phyloP scores from a whole-genome alignment of 495 filamentous ascomycete genomes.

The Immersiella caudata region DNA sequence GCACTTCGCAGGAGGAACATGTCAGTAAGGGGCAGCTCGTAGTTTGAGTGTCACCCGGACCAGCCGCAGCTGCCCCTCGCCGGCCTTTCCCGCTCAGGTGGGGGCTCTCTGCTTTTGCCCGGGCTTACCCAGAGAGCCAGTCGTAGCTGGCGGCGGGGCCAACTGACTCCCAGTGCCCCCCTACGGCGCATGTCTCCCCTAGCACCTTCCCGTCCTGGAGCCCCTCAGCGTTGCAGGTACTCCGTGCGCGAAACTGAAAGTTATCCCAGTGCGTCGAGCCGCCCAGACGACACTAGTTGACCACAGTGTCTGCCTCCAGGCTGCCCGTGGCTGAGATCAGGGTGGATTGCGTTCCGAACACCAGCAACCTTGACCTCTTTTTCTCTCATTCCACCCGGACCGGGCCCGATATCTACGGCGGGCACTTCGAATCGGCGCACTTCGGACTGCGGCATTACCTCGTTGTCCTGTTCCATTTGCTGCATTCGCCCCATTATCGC shows the following conservation, averaged over 20 bases:
- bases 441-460: neutral
- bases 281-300: neutral
- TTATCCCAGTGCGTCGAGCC: neutral
- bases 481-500: slow-evolving; percentile 8
- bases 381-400: neutral
- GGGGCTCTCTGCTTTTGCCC: neutral
- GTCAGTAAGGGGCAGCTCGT: neutral
- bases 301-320: neutral
- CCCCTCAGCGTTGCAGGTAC: slow-evolving; percentile 8
- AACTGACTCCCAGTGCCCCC: neutral
- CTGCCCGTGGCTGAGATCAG: neutral
- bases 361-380: slow-evolving; percentile 17
- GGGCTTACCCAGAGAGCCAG: neutral
- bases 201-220: slow-evolving; percentile 17
- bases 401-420: slow-evolving; percentile 8
- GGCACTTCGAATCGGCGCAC: slow-evolving; percentile 8
- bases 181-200: neutral
- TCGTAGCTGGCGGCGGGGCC: neutral
- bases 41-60: neutral
- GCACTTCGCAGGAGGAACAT: neutral
- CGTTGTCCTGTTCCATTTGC: slow-evolving; percentile 7
- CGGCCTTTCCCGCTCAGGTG: neutral
- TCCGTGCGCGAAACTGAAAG: slow-evolving; percentile 7
- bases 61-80: neutral
- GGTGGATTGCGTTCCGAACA: neutral